Conservation (phyloP, 495 filamentous ascomycete species). For the Lepidopterella palustris region DNA sequence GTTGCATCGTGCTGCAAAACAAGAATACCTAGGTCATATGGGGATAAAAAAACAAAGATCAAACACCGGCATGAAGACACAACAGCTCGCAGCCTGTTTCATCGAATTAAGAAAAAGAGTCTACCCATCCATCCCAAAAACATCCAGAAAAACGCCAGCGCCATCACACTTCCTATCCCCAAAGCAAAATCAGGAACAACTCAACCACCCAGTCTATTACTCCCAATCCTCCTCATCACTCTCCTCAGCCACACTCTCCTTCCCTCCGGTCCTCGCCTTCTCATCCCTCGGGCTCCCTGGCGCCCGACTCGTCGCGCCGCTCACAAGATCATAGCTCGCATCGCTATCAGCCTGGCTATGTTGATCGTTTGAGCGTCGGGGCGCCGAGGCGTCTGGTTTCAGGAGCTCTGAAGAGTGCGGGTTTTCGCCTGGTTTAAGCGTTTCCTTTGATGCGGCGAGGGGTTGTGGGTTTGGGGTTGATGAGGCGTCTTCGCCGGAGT, state of each 20-base stretch:
- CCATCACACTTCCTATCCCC: background rate
- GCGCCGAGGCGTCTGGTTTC: conserved; percentile 41
- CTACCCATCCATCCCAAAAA: background rate
- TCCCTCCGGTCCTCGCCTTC: too few species aligned
- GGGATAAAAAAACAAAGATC: too few species aligned
- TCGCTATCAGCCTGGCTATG: conserved; percentile 82
- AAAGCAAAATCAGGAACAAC: background rate
- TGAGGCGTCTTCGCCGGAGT: conserved; percentile 9
- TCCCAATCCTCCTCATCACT: conserved; percentile 82
- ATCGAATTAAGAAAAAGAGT: background rate
- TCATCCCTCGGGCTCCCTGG: conserved; percentile 69
- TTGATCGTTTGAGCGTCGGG: conserved; percentile 77
- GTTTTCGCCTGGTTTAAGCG: conserved; percentile 25
- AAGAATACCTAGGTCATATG: conserved; percentile 11
- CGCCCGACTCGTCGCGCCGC: conserved; percentile 72
- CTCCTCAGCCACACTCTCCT: conserved; percentile 46
- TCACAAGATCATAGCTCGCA: conserved; percentile 89
- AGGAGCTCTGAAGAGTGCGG: conserved; percentile 1
- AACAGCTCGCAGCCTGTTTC: background rate
- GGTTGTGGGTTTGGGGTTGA: conserved; percentile 20
- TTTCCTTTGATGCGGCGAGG: conserved; percentile 28
- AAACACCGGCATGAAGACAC: too few species aligned
- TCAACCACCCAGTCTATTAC: conserved; percentile 35
- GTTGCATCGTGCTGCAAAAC: too few species aligned
- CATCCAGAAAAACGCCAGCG: background rate